Conservation (phyloP, 2,329 filamentous ascomycete species). For the Aspergillus intermedius region DNA sequence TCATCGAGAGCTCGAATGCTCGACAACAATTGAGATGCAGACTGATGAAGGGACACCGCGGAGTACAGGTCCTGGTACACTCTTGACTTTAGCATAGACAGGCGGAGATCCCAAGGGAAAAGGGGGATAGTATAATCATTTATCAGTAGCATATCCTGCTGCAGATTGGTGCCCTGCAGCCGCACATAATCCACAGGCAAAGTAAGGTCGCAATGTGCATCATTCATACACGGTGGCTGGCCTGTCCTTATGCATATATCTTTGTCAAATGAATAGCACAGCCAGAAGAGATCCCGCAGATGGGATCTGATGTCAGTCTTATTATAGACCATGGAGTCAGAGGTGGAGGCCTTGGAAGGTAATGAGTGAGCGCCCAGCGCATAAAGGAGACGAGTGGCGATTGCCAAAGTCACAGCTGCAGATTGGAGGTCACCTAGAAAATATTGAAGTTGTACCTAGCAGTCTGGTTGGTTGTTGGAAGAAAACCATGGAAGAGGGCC, state of each 20-base stretch:
- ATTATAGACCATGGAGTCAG: no score
- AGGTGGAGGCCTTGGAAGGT: no score
- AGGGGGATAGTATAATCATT: conserved; percentile 15
- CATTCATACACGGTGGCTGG: conserved; percentile 11
- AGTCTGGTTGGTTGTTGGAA: no score
- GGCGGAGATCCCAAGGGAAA: conserved; percentile 39
- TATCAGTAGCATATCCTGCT: background rate
- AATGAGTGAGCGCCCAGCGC: conserved; percentile 7
- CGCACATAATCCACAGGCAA: conserved; percentile 33
- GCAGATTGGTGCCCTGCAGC: conserved; percentile 5
- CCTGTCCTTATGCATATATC: conserved; percentile 11
- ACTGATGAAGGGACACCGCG: conserved; percentile 34
- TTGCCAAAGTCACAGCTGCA: conserved; percentile 7
- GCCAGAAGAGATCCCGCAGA: conserved; percentile 13
- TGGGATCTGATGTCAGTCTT: background rate
- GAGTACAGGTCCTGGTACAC: conserved; percentile 42
- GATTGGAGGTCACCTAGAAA: conserved; percentile 10
- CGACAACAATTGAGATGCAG: conserved; percentile 43
- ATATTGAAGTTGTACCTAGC: conserved; percentile 12
- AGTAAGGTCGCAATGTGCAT: conserved; percentile 43
- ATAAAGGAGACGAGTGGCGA: conserved; percentile 12
- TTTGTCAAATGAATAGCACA: conserved; percentile 13
- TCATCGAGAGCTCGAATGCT: conserved; percentile 48
- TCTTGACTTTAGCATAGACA: conserved; percentile 45
- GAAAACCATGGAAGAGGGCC: no score